Conservation (phyloP, 164 flowering plant genomes). For the Magnolia sinica region DNA sequence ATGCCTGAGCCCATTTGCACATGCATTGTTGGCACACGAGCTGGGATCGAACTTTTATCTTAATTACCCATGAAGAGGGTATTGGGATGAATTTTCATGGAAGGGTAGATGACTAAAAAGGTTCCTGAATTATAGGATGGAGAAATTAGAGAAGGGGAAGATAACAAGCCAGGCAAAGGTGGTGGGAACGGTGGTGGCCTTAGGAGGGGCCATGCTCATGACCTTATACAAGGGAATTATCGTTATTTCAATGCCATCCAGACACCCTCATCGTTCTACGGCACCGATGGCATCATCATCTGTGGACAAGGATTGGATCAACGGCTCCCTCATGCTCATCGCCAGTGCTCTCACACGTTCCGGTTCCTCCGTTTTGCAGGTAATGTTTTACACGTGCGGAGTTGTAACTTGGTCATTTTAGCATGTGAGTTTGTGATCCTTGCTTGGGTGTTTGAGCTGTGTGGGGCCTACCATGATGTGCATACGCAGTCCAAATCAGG, state of each 20-base stretch:
- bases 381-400: conserved; percentile 10
- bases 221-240: conserved; percentile 86
- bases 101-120: neutral
- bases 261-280: conserved; percentile 23
- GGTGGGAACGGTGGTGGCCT: conserved; percentile 62
- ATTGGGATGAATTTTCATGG: no score
- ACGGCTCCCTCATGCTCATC: conserved; percentile 67
- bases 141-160: conserved; percentile 58
- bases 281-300: neutral
- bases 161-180: conserved; percentile 64
- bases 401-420: no score
- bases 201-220: conserved; percentile 85
- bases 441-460: no score
- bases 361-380: conserved; percentile 76
- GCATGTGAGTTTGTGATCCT: no score
- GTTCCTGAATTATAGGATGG: conserved; percentile 48
- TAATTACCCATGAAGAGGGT: no score
- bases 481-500: no score
- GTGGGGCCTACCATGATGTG: no score
- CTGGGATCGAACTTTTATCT: no score
- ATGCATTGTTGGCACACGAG: no score
- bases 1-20: no score
- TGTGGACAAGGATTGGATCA: conserved; percentile 36
- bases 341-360: conserved; percentile 61
- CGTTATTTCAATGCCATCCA: conserved; percentile 32